phyloP scores from a whole-genome alignment of 257 asterid genomes.

The Solanum sejunctum region DNA sequence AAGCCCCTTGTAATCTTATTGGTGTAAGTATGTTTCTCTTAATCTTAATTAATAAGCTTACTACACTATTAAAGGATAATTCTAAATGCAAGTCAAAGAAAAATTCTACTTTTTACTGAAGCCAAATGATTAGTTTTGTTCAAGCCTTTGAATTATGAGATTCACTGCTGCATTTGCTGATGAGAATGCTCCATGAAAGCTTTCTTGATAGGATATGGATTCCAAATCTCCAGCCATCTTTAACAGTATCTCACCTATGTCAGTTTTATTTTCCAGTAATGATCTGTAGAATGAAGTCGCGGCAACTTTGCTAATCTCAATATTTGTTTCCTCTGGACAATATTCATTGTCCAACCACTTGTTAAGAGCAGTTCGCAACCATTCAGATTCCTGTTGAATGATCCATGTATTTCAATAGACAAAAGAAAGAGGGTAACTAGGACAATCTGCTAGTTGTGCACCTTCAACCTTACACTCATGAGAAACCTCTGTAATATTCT shows the following conservation, averaged over 20 bases:
- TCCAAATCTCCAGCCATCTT: slow-evolving; percentile 66
- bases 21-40: background rate
- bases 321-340: slow-evolving; percentile 77
- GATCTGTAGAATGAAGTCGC: slow-evolving; percentile 55
- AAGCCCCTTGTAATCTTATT: background rate
- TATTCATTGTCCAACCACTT: slow-evolving; percentile 93
- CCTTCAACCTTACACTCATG: background rate
- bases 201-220: slow-evolving; percentile 80
- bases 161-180: slow-evolving; percentile 84
- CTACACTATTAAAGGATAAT: background rate
- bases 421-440: background rate
- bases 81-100: background rate
- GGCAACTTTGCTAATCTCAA: slow-evolving; percentile 65
- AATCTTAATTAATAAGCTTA: background rate
- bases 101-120: background rate
- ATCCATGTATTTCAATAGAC: background rate
- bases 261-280: slow-evolving; percentile 41
- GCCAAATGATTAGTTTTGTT: slow-evolving; percentile 11
- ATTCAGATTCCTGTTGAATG: slow-evolving; percentile 55
- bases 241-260: slow-evolving; percentile 68
- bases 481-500: background rate
- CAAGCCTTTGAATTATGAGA: slow-evolving; percentile 58
- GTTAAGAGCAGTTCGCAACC: slow-evolving; percentile 64
- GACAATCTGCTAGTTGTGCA: background rate
- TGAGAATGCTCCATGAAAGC: slow-evolving; percentile 94